Evolutionary conservation across 768 basidiomycete genomes (phyloP).

Genomic region (Suillus variegatus): DNA sequence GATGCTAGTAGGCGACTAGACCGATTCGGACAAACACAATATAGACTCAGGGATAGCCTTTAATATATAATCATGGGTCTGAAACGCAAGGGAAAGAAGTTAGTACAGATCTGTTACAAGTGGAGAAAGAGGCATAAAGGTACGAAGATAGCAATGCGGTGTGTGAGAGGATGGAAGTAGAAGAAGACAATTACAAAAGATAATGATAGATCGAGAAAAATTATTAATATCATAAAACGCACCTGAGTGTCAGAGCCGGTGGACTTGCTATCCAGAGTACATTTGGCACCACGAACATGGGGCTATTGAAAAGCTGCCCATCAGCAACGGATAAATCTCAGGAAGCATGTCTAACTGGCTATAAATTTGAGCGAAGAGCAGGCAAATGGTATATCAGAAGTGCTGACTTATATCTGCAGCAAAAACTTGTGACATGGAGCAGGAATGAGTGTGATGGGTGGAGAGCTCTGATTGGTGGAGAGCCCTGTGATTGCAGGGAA

Average conservation of each 20-base stretch:
- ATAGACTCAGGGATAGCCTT: conserved; percentile 29
- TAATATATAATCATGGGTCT: conserved; percentile 32
- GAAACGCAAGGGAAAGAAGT: conserved; percentile 14
- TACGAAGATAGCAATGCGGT: conserved; percentile 23
- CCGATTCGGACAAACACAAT: conserved; percentile 25
- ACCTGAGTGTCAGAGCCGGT: conserved; percentile 74
- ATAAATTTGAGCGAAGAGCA: conserved; percentile 75
- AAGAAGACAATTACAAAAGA: conserved; percentile 8
- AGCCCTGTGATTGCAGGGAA: neutral
- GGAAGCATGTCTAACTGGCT: conserved; percentile 3
- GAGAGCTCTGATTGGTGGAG: neutral
- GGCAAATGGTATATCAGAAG: conserved; percentile 67
- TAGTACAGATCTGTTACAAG: conserved; percentile 17
- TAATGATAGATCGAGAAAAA: conserved; percentile 3
- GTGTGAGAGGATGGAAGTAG: conserved; percentile 24
- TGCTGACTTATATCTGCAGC: conserved; percentile 44
- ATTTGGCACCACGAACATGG: conserved; percentile 84
- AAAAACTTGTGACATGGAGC: no score
- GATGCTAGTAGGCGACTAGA: conserved; percentile 13
- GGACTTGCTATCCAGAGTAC: conserved; percentile 82
- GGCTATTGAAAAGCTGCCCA: conserved; percentile 44
- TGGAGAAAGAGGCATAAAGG: conserved; percentile 14
- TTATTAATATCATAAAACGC: conserved; percentile 19
- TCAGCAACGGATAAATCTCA: conserved; percentile 1
- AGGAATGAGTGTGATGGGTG: no score